Percentiles rank a stretch among this genome's conserved stretches.
Evolutionary conservation across 2,329 filamentous ascomycete species (phyloP).

Genomic region (Aspergillus versicolor): DNA sequence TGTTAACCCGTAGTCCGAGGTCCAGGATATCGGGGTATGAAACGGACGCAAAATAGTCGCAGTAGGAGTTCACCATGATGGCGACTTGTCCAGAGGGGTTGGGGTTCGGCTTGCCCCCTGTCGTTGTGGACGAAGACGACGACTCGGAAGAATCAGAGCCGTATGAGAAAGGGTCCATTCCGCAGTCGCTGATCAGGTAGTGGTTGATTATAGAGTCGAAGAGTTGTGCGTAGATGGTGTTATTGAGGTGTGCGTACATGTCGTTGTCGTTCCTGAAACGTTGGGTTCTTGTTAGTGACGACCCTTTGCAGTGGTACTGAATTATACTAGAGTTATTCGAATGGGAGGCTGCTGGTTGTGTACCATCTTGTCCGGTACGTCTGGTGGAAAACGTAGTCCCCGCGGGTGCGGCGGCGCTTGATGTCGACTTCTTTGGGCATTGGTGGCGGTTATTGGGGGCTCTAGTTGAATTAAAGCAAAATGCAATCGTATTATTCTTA

Average conservation of each 20-base stretch:
- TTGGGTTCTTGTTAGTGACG: no score
- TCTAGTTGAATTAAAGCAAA: background rate
- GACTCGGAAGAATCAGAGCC: conserved; percentile 7
- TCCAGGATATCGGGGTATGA: conserved; percentile 81
- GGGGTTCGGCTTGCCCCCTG: background rate
- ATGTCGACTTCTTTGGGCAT: conserved; percentile 38
- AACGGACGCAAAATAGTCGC: conserved; percentile 79
- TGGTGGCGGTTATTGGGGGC: conserved; percentile 17
- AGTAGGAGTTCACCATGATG: conserved; percentile 81
- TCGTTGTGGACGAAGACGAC: background rate
- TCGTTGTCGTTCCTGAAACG: conserved; percentile 78
- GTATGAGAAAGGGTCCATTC: conserved; percentile 65
- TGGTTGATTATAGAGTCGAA: conserved; percentile 90
- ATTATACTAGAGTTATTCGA: background rate
- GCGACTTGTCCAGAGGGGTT: conserved; percentile 60
- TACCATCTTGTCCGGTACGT: conserved; percentile 88
- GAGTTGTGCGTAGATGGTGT: conserved; percentile 79
- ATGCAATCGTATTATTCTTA: background rate
- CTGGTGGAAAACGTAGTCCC: conserved; percentile 74
- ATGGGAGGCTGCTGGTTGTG: conserved; percentile 15
- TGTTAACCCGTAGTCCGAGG: conserved; percentile 76
- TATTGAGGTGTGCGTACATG: conserved; percentile 94
- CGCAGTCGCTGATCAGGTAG: conserved; percentile 78
- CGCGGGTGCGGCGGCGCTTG: conserved; percentile 61
- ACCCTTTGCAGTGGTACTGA: no score